phyloP scores from a whole-genome alignment of 1,139 yeast species.

The Kodamaea sp. region DNA sequence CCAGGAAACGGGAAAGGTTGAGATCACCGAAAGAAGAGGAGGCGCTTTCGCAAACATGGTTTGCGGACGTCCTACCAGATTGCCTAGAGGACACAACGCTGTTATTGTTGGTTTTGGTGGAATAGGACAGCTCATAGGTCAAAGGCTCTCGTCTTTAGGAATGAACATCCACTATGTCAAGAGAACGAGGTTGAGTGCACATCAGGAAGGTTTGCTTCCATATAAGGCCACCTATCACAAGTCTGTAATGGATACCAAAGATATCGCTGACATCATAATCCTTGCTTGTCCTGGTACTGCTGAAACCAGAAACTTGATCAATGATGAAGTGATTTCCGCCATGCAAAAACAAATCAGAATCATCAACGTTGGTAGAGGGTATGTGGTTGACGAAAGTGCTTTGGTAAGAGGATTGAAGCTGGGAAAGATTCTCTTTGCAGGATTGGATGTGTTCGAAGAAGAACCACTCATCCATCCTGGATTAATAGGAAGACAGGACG shows the following conservation, averaged over 20 bases:
- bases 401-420: slow-evolving; percentile 64
- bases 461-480: slow-evolving; percentile 64
- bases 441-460: slow-evolving; percentile 74
- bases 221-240: slow-evolving; percentile 19
- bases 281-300: slow-evolving; percentile 69
- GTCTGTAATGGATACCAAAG: slow-evolving; percentile 23
- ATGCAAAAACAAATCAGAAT: slow-evolving; percentile 58
- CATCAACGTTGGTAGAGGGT: slow-evolving; percentile 78
- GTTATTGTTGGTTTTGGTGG: slow-evolving; percentile 29
- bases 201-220: slow-evolving; percentile 16
- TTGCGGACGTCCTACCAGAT: slow-evolving; percentile 16
- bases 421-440: slow-evolving; percentile 73
- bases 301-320: slow-evolving; percentile 58
- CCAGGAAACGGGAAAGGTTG: slow-evolving; percentile 11
- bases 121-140: slow-evolving; percentile 24
- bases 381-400: slow-evolving; percentile 71
- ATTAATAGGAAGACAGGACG: slow-evolving; percentile 62
- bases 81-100: slow-evolving; percentile 25
- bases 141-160: slow-evolving; percentile 22
- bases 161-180: slow-evolving; percentile 28
- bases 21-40: slow-evolving; percentile 1
- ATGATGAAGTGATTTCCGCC: slow-evolving; percentile 46
- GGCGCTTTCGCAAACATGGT: slow-evolving; percentile 13
- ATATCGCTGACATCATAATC: slow-evolving; percentile 58
- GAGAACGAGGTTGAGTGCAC: slow-evolving; percentile 15